Evolutionary conservation across 164 flowering plant species (phyloP).

Genomic region (Umbellularia californica): DNA sequence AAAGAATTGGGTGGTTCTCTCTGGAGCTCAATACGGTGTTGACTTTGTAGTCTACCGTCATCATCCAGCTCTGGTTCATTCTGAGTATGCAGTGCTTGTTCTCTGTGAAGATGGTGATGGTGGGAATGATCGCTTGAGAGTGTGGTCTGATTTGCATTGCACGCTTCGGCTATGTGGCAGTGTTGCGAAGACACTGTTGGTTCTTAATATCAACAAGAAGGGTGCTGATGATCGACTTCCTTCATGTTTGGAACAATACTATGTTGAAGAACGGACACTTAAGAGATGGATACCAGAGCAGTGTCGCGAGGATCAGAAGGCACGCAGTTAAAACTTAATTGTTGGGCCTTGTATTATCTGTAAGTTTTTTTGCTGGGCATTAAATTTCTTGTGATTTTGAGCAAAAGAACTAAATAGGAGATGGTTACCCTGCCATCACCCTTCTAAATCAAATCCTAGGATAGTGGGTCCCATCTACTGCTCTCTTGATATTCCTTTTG

Average conservation of each 20-base stretch:
- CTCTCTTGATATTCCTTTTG: no score
- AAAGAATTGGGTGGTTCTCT: conserved; percentile 81
- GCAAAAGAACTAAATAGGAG: no score
- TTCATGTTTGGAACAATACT: conserved; percentile 37
- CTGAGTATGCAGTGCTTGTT: conserved; percentile 69
- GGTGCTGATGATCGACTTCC: conserved; percentile 24
- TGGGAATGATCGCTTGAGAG: conserved; percentile 38
- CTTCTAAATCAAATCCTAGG: no score
- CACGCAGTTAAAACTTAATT: background rate
- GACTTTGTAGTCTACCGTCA: conserved; percentile 77
- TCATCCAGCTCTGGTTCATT: conserved; percentile 71
- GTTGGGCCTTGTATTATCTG: no score
- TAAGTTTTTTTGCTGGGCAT: no score
- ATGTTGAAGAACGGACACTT: conserved; percentile 48
- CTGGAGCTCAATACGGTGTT: conserved; percentile 72
- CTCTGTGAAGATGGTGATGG: conserved; percentile 30
- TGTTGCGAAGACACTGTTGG: conserved; percentile 69
- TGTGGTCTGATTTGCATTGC: conserved; percentile 68
- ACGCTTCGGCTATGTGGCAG: conserved; percentile 59
- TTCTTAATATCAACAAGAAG: conserved; percentile 34
- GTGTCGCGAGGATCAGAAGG: conserved; percentile 42
- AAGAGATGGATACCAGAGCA: conserved; percentile 70
- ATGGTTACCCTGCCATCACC: no score
- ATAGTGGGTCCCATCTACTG: no score
- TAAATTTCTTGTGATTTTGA: no score